These are phyloP conservation scores for Penicillium parvum DNA, from an alignment of 495 filamentous ascomycete species.

Conservation along the genomic window DNA sequence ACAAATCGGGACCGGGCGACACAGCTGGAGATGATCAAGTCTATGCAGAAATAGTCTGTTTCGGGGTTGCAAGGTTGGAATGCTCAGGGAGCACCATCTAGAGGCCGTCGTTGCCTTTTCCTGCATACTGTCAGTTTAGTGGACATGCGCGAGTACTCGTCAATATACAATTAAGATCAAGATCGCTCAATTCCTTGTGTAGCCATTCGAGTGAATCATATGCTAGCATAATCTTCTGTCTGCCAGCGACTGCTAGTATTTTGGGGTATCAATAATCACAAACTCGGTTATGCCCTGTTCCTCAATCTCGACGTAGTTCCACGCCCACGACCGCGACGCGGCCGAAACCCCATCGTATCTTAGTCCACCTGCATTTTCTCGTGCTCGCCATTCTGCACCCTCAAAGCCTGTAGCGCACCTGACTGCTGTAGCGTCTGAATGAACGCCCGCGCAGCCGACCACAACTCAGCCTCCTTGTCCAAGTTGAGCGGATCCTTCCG, in stretches of 20 bases:
- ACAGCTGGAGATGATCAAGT: conserved; percentile 81
- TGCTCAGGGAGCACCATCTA: conserved; percentile 14
- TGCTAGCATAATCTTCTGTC: too few species aligned
- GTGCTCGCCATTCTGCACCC: conserved; percentile 10
- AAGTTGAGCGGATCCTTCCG: conserved; percentile 69
- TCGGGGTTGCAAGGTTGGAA: neutral
- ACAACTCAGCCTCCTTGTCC: conserved; percentile 75
- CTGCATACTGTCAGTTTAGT: conserved; percentile 22
- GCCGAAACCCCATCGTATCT: neutral
- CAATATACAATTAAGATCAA: conserved; percentile 3
- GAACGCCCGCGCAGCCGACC: conserved; percentile 55
- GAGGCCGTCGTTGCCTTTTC: conserved; percentile 8
- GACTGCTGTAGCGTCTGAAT: conserved; percentile 35
- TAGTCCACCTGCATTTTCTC: conserved; percentile 40
- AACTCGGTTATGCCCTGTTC: neutral
- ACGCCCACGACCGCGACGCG: too few species aligned
- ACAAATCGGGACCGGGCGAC: conserved; percentile 78
- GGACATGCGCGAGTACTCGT: conserved; percentile 11
- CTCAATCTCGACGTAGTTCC: too few species aligned
- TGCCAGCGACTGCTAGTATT: too few species aligned
- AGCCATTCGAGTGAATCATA: too few species aligned
- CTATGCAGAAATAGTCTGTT: conserved; percentile 38
- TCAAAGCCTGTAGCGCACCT: neutral
- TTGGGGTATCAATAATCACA: too few species aligned
- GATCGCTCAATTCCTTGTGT: too few species aligned